Percentiles rank a stretch among this genome's conserved stretches.
Evolutionary conservation across 2,329 filamentous ascomycete species (phyloP).

Genomic region (Botryotinia narcissicola): DNA sequence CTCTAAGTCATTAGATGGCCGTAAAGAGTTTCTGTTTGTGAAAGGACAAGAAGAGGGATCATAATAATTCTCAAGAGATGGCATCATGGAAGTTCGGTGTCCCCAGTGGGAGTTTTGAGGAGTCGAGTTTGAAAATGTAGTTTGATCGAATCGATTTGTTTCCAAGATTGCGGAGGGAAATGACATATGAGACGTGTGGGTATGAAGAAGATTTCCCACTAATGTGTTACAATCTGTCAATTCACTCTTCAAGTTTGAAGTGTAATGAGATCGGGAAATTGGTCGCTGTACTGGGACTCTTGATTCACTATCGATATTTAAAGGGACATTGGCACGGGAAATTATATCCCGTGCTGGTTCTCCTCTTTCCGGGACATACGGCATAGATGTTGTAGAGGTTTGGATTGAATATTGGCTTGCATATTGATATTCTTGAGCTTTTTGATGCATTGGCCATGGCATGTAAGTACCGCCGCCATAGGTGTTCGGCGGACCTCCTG

Average conservation of each 20-base stretch:
- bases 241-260: neutral
- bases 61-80: neutral
- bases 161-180: neutral
- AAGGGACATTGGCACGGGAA: neutral
- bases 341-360: neutral
- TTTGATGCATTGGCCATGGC: neutral
- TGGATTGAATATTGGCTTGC: neutral
- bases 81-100: neutral
- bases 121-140: neutral
- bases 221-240: neutral
- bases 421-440: neutral
- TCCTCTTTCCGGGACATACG: neutral
- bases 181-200: neutral
- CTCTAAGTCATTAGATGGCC: neutral
- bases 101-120: neutral
- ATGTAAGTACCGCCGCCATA: neutral
- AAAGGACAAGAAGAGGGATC: neutral
- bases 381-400: neutral
- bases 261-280: neutral
- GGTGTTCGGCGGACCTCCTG: neutral
- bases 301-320: neutral
- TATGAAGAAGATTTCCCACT: neutral
- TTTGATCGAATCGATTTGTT: no score
- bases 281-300: neutral
- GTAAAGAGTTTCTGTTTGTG: no score